Conservation (phyloP, 176 grass and related monocot species). For the Alopecurus myosuroides region DNA sequence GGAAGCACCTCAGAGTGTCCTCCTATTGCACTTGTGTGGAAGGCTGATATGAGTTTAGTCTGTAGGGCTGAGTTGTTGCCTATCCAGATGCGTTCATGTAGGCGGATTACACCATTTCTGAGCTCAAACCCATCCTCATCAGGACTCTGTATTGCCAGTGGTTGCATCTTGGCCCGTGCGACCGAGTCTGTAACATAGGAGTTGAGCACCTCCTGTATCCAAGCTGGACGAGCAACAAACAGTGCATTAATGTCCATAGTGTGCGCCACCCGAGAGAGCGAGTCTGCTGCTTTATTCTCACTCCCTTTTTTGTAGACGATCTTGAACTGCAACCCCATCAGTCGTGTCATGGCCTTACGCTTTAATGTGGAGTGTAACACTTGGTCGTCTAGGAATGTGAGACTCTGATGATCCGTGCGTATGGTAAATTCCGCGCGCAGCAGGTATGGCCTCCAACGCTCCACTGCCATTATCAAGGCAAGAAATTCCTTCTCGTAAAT, state of each 20-base stretch:
- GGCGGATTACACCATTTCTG: too few species aligned
- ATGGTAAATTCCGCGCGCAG: not conserved
- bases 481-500: not conserved
- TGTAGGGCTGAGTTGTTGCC: too few species aligned
- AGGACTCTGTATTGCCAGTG: too few species aligned
- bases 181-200: too few species aligned
- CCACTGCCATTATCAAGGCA: not conserved
- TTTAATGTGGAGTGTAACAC: accelerated
- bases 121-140: too few species aligned
- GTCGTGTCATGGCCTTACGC: not conserved
- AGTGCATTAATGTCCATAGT: not conserved
- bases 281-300: not conserved
- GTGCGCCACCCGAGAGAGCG: not conserved
- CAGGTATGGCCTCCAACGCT: not conserved
- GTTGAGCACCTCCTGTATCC: not conserved
- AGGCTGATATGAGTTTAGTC: too few species aligned
- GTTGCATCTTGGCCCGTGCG: too few species aligned
- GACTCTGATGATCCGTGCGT: accelerated
- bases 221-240: not conserved
- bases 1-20: too few species aligned
- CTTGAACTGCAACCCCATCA: not conserved
- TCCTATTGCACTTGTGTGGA: too few species aligned
- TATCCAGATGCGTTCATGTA: too few species aligned
- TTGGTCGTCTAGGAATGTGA: not conserved
- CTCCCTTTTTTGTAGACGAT: not conserved